Evolutionary conservation across 208 protist species (phyloP).

Genomic region (Leishmania tarentolae): DNA sequence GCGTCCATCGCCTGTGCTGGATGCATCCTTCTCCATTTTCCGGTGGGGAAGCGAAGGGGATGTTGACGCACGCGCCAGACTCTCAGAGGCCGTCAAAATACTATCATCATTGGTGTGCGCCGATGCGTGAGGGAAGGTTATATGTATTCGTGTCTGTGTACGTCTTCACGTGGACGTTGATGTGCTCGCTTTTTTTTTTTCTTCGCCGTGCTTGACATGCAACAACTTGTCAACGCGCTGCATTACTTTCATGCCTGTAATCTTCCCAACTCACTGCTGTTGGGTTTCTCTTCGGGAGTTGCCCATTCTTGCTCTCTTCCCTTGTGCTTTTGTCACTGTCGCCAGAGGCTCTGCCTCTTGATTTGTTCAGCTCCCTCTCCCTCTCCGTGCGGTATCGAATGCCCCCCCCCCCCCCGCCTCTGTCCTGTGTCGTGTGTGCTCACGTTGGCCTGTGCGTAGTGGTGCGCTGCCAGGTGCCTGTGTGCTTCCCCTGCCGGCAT

Average conservation of each 20-base stretch:
- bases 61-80: too few species aligned
- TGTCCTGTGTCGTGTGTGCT: background rate
- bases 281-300: conserved; percentile 2
- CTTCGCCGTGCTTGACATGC: background rate
- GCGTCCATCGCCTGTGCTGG: background rate
- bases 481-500: background rate
- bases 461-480: background rate
- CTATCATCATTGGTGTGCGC: background rate
- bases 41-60: background rate
- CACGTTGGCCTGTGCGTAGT: background rate
- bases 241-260: background rate
- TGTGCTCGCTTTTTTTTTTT: conserved; percentile 1
- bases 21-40: background rate
- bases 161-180: background rate
- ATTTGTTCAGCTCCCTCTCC: background rate
- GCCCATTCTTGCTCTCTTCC: conserved; percentile 13
- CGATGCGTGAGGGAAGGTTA: background rate
- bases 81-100: background rate
- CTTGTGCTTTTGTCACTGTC: background rate
- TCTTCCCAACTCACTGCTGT: background rate
- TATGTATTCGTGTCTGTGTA: conserved; percentile 2
- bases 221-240: background rate
- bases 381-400: background rate
- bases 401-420: too few species aligned
- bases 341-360: background rate